Conservation (phyloP, 2,329 filamentous ascomycete species). For the Epichloe amarillans region DNA sequence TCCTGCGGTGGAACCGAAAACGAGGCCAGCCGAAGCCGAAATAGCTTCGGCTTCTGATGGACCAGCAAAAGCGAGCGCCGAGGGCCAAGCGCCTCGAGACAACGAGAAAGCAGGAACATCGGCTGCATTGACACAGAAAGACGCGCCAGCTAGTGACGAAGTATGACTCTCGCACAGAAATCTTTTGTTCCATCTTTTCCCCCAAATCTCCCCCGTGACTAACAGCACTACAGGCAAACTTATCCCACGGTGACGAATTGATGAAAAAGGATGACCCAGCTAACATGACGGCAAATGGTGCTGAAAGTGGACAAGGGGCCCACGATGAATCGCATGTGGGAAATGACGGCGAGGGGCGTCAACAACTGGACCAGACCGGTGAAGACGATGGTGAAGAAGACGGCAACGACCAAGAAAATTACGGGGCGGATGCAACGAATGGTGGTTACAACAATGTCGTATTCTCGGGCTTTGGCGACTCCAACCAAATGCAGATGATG, state of each 20-base stretch:
- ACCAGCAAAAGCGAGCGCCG: neutral
- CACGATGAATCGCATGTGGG: neutral
- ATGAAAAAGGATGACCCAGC: neutral
- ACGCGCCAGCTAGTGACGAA: neutral
- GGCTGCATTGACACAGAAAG: neutral
- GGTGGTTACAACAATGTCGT: conserved; percentile 42
- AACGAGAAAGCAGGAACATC: neutral
- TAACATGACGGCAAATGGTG: neutral
- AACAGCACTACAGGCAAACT: neutral
- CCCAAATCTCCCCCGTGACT: neutral
- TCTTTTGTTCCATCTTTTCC: neutral
- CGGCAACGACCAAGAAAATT: conserved; percentile 19
- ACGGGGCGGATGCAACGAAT: conserved; percentile 26
- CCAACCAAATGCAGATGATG: conserved; percentile 71
- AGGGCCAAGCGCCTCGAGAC: neutral
- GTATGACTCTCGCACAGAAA: neutral
- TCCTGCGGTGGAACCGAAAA: conserved; percentile 27
- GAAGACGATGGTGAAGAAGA: conserved; percentile 12
- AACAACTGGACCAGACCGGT: conserved; percentile 5
- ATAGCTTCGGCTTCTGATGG: neutral
- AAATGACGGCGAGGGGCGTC: neutral
- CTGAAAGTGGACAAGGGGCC: conserved; percentile 1
- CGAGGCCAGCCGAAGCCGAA: conserved; percentile 8
- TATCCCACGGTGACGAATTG: neutral
- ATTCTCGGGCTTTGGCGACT: conserved; percentile 48